These are phyloP conservation scores for Cynara cardunculus DNA, from an alignment of 129 eudicot species.

Conservation along the genomic window DNA sequence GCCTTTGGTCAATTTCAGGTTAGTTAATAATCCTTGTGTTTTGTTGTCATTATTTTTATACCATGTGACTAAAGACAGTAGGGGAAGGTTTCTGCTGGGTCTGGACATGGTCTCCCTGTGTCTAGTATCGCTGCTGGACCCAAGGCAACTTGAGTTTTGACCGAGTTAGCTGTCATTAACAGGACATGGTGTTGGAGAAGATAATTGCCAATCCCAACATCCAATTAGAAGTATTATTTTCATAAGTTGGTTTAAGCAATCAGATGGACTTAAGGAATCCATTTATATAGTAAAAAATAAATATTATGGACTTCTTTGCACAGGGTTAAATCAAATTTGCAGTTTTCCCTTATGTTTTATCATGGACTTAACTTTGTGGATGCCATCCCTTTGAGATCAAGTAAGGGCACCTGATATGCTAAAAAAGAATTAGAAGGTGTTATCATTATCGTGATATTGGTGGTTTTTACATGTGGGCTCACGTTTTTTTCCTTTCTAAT, in stretches of 20 bases:
- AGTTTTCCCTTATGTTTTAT: neutral
- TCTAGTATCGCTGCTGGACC: no score
- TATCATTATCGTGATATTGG: no score
- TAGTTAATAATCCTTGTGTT: conserved; percentile 18
- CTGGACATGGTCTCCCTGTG: no score
- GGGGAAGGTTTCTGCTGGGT: no score
- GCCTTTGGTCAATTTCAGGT: conserved; percentile 90
- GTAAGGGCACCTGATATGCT: neutral
- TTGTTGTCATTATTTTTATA: neutral
- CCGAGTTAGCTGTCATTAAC: no score
- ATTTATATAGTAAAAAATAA: neutral
- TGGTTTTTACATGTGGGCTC: no score
- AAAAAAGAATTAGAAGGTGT: no score
- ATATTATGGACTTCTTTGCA: neutral
- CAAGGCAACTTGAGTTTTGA: no score
- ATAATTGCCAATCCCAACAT: neutral
- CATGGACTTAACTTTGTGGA: neutral
- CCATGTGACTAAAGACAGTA: neutral
- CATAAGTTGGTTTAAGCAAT: neutral
- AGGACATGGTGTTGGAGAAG: neutral
- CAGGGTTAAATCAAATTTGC: neutral
- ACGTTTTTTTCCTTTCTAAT: no score
- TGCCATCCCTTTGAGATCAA: neutral
- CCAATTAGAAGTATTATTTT: neutral
- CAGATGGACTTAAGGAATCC: neutral